Percentiles rank a stretch among this genome's conserved stretches.
These are phyloP conservation scores for Chaetoceros muelleri DNA, from an alignment of 108 stramenopile species.

Conservation along the genomic window DNA sequence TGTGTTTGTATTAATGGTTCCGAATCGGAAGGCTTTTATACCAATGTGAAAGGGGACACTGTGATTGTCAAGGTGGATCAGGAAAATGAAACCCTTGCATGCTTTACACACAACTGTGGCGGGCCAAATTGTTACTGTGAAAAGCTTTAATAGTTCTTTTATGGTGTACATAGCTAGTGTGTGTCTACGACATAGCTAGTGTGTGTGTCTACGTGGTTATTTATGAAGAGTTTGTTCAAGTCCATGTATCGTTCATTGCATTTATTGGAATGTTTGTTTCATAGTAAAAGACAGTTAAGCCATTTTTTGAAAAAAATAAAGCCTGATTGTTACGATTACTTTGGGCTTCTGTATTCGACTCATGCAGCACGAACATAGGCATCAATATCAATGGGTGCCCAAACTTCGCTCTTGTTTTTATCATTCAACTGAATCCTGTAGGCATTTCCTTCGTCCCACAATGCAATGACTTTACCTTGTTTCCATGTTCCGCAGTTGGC, in stretches of 20 bases:
- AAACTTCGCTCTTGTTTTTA: constrained; percentile 42
- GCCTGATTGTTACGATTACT: background rate
- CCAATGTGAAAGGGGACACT: background rate
- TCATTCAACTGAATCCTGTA: constrained; percentile 57
- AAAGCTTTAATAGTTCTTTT: background rate
- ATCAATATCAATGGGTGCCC: constrained; percentile 73
- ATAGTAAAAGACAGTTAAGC: too few species aligned
- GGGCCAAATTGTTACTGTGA: background rate
- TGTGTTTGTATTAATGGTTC: background rate
- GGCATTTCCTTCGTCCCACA: constrained; percentile 82
- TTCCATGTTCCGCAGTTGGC: constrained; percentile 47
- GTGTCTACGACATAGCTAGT: too few species aligned
- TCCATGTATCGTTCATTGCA: too few species aligned
- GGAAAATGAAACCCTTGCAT: background rate
- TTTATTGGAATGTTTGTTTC: too few species aligned
- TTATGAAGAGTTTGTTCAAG: too few species aligned
- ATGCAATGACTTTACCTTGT: constrained; percentile 36
- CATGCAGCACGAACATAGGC: constrained; percentile 38
- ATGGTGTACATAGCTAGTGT: too few species aligned
- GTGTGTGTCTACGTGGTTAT: too few species aligned
- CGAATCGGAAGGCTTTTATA: background rate
- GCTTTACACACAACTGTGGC: background rate
- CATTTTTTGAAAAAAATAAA: background rate
- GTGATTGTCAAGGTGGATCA: background rate
- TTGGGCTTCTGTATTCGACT: background rate